These are phyloP conservation scores for Rhynchospora breviuscula DNA, from an alignment of 176 grass and related monocot genomes.

Conservation along the genomic window DNA sequence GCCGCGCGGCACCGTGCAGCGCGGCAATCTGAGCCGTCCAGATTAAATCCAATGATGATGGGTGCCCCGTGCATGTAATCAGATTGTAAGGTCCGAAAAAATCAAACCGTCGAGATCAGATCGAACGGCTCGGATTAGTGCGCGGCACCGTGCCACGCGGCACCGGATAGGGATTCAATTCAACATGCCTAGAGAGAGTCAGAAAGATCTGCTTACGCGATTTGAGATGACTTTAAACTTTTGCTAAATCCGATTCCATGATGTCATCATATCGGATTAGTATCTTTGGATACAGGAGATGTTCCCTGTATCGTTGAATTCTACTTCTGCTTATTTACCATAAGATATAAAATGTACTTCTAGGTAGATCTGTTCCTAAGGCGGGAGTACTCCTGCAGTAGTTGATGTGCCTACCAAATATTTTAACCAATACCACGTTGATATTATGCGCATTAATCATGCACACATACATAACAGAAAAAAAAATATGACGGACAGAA, in stretches of 20 bases:
- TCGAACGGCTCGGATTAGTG: too few relatives aligned
- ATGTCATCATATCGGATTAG: constrained; percentile 1
- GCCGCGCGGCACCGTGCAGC: too few relatives aligned
- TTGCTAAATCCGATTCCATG: not conserved
- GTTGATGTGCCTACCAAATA: not conserved
- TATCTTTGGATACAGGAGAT: not conserved
- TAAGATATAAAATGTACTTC: not conserved
- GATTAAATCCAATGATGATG: too few relatives aligned
- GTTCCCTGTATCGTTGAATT: not conserved
- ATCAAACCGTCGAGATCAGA: too few relatives aligned
- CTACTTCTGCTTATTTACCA: not conserved
- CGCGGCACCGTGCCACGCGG: too few relatives aligned
- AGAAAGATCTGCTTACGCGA: not conserved
- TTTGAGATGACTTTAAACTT: not conserved
- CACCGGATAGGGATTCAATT: too few relatives aligned
- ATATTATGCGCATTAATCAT: not conserved
- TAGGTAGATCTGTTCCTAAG: not conserved
- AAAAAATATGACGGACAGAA: not conserved
- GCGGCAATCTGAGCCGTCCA: too few relatives aligned
- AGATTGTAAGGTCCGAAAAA: too few relatives aligned
- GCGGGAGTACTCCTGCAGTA: not conserved
- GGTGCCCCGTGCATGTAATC: too few relatives aligned
- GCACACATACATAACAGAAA: not conserved
- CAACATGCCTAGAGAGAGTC: too few relatives aligned
- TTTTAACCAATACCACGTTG: too few relatives aligned